Evolutionary conservation across 1,284 basidiomycete genomes (phyloP).

Genomic region (Leccinum laetum): DNA sequence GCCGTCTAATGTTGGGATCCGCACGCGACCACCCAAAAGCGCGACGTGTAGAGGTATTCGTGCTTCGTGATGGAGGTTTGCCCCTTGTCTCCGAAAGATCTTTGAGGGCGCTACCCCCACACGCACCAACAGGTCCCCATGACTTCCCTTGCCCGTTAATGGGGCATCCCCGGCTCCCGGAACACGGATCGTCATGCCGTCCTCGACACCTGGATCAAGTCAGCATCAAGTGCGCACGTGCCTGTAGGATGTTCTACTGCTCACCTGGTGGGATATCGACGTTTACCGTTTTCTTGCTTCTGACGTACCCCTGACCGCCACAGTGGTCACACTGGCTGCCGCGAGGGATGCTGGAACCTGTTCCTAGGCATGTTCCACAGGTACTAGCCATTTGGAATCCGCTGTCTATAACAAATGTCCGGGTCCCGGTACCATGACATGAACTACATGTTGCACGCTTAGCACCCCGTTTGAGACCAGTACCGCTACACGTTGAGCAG

Average conservation of each 20-base stretch:
- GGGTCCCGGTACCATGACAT: conserved; percentile 88
- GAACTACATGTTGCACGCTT: conserved; percentile 80
- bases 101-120: conserved; percentile 85
- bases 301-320: conserved; percentile 87
- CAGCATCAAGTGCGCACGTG: conserved; percentile 16
- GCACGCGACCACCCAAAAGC: conserved; percentile 87
- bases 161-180: conserved; percentile 88
- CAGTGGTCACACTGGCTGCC: conserved; percentile 83
- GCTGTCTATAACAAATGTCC: conserved; percentile 89
- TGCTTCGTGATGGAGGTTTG: conserved; percentile 90
- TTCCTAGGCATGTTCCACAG: conserved; percentile 85
- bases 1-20: conserved; percentile 95
- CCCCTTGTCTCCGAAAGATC: conserved; percentile 89
- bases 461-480: conserved; percentile 86
- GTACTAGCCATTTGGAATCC: conserved; percentile 99
- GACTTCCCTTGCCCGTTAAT: conserved; percentile 70
- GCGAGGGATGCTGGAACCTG: conserved; percentile 80
- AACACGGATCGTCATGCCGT: conserved; percentile 93
- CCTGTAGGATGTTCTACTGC: conserved; percentile 28
- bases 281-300: conserved; percentile 76
- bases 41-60: conserved; percentile 93
- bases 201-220: conserved; percentile 77
- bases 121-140: conserved; percentile 89
- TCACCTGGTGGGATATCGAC: conserved; percentile 87
- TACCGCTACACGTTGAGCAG: conserved; percentile 85